Conservation (phyloP, 768 basidiomycete genomes). For the Filobasidium wieringae region DNA sequence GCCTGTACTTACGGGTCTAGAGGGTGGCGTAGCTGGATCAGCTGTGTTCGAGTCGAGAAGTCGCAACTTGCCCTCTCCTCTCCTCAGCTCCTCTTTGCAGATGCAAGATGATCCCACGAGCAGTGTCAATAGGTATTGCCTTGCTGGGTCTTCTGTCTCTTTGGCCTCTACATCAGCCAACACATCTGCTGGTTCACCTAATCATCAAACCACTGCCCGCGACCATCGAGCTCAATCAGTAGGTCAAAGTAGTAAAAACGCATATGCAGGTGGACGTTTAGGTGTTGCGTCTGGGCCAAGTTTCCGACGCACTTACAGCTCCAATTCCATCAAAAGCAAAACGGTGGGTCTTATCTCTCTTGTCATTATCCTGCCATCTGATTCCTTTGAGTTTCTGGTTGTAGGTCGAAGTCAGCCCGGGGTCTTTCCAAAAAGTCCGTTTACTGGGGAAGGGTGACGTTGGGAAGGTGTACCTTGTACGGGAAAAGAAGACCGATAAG, state of each 20-base stretch:
- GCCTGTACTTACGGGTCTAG: too few species aligned
- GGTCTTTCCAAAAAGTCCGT: constrained; percentile 91
- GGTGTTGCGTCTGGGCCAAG: background rate
- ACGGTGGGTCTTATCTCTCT: constrained; percentile 47
- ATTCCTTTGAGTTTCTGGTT: background rate
- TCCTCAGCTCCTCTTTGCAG: too few species aligned
- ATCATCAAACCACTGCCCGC: too few species aligned
- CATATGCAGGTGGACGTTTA: background rate
- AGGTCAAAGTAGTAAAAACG: background rate
- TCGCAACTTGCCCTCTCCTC: too few species aligned
- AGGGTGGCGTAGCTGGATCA: too few species aligned
- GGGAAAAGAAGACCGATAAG: constrained; percentile 94
- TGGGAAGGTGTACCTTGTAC: constrained; percentile 92
- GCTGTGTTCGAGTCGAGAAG: too few species aligned
- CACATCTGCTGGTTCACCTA: too few species aligned
- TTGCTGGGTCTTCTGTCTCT: too few species aligned
- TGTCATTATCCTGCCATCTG: background rate
- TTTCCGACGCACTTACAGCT: constrained; percentile 90
- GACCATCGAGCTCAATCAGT: background rate
- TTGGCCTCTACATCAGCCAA: background rate
- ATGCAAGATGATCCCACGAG: too few species aligned
- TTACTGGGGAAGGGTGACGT: constrained; percentile 98
- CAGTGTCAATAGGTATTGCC: too few species aligned
- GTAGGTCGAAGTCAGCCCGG: constrained; percentile 85
- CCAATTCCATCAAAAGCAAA: constrained; percentile 89